phyloP scores from a whole-genome alignment of 768 basidiomycete genomes.

The Amanita rimosa region DNA sequence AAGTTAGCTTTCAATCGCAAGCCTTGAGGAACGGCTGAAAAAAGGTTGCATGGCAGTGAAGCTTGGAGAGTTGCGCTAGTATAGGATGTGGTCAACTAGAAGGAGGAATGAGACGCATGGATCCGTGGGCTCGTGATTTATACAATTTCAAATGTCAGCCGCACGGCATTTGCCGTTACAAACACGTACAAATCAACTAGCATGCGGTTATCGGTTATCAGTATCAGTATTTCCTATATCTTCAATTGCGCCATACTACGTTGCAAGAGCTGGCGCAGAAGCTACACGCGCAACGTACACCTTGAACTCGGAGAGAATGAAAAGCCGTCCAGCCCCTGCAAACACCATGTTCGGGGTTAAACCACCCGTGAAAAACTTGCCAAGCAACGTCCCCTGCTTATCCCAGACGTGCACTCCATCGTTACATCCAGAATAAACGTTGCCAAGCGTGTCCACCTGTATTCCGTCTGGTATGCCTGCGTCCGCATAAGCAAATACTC shows the following conservation, averaged over 20 bases:
- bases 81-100: no score
- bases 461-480: conserved; percentile 60
- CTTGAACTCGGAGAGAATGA: conserved; percentile 36
- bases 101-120: no score
- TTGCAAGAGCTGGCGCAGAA: conserved; percentile 17
- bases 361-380: conserved; percentile 49
- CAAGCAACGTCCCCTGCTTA: conserved; percentile 40
- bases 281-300: conserved; percentile 36
- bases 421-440: conserved; percentile 58
- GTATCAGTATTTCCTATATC: no score
- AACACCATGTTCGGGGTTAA: conserved; percentile 36
- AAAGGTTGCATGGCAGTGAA: no score
- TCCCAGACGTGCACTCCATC: conserved; percentile 61
- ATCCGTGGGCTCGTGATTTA: no score
- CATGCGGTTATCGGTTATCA: no score
- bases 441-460: conserved; percentile 50
- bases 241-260: background rate
- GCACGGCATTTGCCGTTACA: no score
- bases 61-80: no score
- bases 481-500: conserved; percentile 58
- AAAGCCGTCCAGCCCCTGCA: conserved; percentile 27
- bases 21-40: no score
- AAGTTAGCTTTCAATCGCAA: no score
- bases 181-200: no score
- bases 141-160: no score